Evolutionary conservation across 176 grass and related monocot genomes (phyloP), one percentile per base, ranked within the genome.

Genomic region (Zoysia pacifica): DNA sequence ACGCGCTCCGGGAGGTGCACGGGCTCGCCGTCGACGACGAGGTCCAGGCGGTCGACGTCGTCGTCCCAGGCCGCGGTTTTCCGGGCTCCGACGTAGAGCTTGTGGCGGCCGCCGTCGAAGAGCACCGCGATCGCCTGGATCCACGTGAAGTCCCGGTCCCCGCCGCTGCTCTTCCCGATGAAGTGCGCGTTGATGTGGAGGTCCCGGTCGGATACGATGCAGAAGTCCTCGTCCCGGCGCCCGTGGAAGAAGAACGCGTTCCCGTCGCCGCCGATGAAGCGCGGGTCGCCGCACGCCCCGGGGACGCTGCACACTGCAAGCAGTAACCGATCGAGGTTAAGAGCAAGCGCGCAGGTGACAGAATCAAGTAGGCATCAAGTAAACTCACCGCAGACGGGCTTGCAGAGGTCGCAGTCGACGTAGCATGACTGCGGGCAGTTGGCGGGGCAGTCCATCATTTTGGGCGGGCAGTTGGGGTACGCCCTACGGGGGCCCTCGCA

Each of bases 151-250:
- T 88, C 85, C 0, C 89, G 85, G 7, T 65, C 67, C 1, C 36
- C 72, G 3, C 56, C 80, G 65, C 86, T 60, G 44, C 65, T 38
- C 37, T 91, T 88, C 18, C 85, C 89, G 39, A 87, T 91, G 75
- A 91, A 91, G 72, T 88, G 85, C 2, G 89, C 89, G 79, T 91
- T 91, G 64, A 91, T 88, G 75, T 91, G 89, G 73, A 91, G 61
- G 82, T 85, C 79, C 2, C 65, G 52, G 67, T 91, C 86, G 7
- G 86, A 88, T 67, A 91, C 3, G 19, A 91, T 38, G 82, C 85
- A 91, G 77, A 91, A 91, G 77, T 91, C 72, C 11, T 65, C 37
- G 50, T 88, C 77, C 12, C 70, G 37, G 9, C 37, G 59, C 55
- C 85, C 89, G 19, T 91, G 89, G 67, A 91, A 91, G 81, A 84